Conservation (phyloP, 208 protist species). For the Novymonas esmeraldas region DNA sequence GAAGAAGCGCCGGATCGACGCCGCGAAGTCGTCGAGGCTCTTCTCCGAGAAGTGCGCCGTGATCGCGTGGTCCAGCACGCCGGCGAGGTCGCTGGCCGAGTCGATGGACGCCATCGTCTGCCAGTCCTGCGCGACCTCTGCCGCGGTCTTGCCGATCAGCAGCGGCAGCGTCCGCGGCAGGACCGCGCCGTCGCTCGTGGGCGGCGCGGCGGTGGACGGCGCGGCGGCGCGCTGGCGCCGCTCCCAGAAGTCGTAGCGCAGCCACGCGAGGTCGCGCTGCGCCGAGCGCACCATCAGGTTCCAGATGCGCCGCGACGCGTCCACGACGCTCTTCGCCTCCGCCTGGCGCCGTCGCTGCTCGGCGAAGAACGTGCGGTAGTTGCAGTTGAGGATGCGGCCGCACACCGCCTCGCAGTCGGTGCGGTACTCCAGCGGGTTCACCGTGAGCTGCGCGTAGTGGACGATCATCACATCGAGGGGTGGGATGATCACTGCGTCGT, state of each 20-base stretch:
- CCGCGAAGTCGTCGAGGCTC: constrained; percentile 36
- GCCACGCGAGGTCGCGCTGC: constrained; percentile 75
- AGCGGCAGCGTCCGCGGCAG: constrained; percentile 30
- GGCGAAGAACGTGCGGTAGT: constrained; percentile 83
- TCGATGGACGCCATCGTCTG: constrained; percentile 35
- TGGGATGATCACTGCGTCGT: constrained; percentile 85
- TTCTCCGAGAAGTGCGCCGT: constrained; percentile 81
- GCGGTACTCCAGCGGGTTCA: constrained; percentile 70
- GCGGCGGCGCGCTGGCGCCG: constrained; percentile 29
- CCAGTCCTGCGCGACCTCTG: constrained; percentile 29
- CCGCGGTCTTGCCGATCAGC: constrained; percentile 13
- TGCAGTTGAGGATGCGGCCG: constrained; percentile 84
- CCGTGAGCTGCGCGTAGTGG: constrained; percentile 85
- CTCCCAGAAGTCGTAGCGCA: constrained; percentile 90
- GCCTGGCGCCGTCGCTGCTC: constrained; percentile 50
- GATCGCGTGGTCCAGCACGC: constrained; percentile 78
- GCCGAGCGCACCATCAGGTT: constrained; percentile 87
- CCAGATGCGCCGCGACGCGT: constrained; percentile 76
- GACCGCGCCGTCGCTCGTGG: constrained; percentile 13
- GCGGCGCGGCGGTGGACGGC: constrained; percentile 1
- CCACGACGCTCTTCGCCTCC: constrained; percentile 62
- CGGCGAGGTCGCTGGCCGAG: constrained; percentile 62
- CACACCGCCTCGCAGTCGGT: constrained; percentile 86
- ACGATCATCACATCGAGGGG: constrained; percentile 88
- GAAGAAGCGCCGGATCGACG: constrained; percentile 62